phyloP scores from a whole-genome alignment of 2,329 filamentous ascomycete species.

The Colletotrichum sp. region DNA sequence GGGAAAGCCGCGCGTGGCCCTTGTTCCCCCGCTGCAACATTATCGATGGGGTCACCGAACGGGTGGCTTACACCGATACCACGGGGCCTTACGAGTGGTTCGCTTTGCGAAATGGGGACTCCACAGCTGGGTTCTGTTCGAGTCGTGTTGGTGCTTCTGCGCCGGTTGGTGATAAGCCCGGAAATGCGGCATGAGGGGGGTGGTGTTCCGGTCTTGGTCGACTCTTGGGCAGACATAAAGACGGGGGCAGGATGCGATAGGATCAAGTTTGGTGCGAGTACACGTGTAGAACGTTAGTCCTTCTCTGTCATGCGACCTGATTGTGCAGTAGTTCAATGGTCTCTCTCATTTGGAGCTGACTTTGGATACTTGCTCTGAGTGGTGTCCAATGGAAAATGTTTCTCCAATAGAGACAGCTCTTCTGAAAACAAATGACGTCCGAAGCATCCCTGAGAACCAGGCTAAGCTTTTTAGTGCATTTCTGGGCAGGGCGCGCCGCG shows the following conservation, averaged over 20 bases:
- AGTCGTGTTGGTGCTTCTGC: neutral
- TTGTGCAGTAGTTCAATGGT: neutral
- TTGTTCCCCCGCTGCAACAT: neutral
- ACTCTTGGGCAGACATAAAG: neutral
- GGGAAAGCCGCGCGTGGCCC: neutral
- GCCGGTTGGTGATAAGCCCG: neutral
- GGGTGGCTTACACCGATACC: neutral
- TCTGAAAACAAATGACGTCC: neutral
- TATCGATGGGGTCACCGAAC: neutral
- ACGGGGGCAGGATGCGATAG: neutral
- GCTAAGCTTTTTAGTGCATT: neutral
- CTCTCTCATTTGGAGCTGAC: neutral
- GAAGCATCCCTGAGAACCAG: neutral
- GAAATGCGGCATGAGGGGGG: neutral
- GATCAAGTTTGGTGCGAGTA: neutral
- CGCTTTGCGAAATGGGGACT: neutral
- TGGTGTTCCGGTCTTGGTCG: neutral
- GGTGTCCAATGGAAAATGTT: neutral
- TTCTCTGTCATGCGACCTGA: neutral
- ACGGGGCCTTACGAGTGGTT: neutral
- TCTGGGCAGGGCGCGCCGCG: neutral
- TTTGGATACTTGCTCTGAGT: neutral
- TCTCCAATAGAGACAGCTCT: neutral
- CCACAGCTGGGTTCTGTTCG: neutral
- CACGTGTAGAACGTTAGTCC: neutral